These are phyloP conservation scores for Skeletonema grethae DNA, from an alignment of 108 stramenopile genomes.

Conservation along the genomic window DNA sequence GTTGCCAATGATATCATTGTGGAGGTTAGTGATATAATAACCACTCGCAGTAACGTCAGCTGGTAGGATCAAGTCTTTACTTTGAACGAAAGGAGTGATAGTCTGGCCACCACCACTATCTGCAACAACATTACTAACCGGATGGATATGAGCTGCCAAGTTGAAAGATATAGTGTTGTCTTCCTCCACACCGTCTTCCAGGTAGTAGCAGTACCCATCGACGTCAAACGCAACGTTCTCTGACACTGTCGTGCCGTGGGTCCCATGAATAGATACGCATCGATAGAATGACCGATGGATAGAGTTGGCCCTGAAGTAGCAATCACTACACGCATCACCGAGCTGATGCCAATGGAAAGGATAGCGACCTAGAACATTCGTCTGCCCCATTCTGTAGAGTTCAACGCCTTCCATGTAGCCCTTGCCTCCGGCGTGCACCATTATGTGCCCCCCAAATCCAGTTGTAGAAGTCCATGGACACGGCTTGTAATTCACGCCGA, in stretches of 20 bases:
- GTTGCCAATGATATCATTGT: constrained; percentile 53
- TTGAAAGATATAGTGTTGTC: constrained; percentile 51
- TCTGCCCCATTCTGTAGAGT: constrained; percentile 59
- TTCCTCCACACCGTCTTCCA: constrained; percentile 62
- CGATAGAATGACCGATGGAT: constrained; percentile 52
- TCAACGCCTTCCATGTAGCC: constrained; percentile 48
- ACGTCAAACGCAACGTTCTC: constrained; percentile 63
- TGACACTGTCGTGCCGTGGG: constrained; percentile 19
- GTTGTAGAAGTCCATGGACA: constrained; percentile 37
- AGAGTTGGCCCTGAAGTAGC: constrained; percentile 47
- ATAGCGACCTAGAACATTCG: constrained; percentile 57
- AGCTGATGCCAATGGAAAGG: constrained; percentile 55
- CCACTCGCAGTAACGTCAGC: constrained; percentile 52
- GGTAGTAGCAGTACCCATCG: constrained; percentile 55
- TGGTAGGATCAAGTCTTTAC: constrained; percentile 25
- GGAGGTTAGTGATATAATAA: constrained; percentile 53
- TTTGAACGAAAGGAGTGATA: constrained; percentile 14
- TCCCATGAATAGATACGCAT: constrained; percentile 58
- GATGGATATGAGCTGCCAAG: constrained; percentile 57
- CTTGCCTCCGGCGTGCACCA: constrained; percentile 24
- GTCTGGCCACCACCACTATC: constrained; percentile 25
- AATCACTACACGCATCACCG: constrained; percentile 29
- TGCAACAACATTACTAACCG: constrained; percentile 22
- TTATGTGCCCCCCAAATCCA: constrained; percentile 60
- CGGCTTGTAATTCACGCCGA: constrained; percentile 22